Percentiles rank a stretch among this genome's conserved stretches.
Evolutionary conservation across 2,329 filamentous ascomycete species (phyloP).

Genomic region (Hirsutella rhossiliensis): DNA sequence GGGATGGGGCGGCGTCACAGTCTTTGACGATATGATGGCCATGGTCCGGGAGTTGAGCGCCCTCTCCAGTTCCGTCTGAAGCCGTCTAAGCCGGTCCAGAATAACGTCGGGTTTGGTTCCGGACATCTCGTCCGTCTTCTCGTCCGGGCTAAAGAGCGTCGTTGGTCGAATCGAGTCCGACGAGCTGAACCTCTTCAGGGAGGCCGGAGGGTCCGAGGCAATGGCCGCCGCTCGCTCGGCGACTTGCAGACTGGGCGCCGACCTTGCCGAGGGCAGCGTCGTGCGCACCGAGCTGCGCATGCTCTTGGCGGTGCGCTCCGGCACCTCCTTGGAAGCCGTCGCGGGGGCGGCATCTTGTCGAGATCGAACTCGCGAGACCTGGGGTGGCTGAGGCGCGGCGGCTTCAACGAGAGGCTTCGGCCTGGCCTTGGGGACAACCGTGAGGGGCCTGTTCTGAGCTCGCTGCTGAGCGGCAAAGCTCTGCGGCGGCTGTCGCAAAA

Average conservation of each 20-base stretch:
- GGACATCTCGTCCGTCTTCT: constrained; percentile 36
- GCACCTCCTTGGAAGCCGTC: constrained; percentile 8
- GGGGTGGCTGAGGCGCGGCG: constrained; percentile 11
- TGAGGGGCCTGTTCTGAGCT: constrained; percentile 33
- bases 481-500: constrained; percentile 44
- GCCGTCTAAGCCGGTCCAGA: constrained; percentile 38
- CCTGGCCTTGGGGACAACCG: constrained; percentile 13
- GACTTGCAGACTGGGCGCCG: constrained; percentile 14
- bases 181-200: constrained; percentile 14
- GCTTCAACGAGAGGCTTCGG: constrained; percentile 9
- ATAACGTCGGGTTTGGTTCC: constrained; percentile 46
- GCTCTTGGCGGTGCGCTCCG: constrained; percentile 13
- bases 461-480: constrained; percentile 57
- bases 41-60: constrained; percentile 52
- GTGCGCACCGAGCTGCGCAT: constrained; percentile 16
- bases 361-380: constrained; percentile 16
- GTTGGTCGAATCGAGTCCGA: constrained; percentile 22
- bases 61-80: constrained; percentile 50
- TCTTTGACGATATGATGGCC: constrained; percentile 45
- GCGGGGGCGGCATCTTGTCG: constrained; percentile 16
- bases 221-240: constrained; percentile 17
- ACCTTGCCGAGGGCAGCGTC: constrained; percentile 13
- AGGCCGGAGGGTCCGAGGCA: constrained; percentile 10
- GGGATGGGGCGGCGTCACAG: constrained; percentile 42
- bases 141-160: constrained; percentile 43